Conservation (phyloP, 257 asterid genomes). For the Plantago major region DNA sequence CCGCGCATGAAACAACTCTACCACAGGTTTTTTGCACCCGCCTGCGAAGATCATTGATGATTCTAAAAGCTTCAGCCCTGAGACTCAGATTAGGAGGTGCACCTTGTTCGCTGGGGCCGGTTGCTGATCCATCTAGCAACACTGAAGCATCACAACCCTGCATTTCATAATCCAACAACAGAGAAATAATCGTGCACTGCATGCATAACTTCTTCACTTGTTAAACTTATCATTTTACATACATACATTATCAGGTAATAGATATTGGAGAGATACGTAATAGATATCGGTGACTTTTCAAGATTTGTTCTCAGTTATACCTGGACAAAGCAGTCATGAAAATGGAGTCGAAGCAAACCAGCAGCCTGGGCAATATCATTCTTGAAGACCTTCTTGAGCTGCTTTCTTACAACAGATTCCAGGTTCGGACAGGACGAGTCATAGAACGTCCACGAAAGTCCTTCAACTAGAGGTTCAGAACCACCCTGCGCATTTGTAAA, state of each 20-base stretch:
- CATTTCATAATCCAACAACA: background rate
- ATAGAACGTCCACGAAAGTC: conserved; percentile 49
- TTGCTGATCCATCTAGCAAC: conserved; percentile 39
- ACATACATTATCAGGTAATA: too few species aligned
- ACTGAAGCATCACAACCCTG: conserved; percentile 45
- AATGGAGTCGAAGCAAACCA: conserved; percentile 73
- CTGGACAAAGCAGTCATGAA: conserved; percentile 72
- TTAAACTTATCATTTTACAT: too few species aligned
- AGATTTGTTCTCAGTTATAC: conserved; percentile 5
- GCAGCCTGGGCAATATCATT: conserved; percentile 63
- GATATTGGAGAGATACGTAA: too few species aligned
- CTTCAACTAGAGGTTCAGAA: conserved; percentile 30
- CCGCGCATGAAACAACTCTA: conserved; percentile 42
- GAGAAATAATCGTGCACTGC: too few species aligned
- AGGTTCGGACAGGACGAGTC: conserved; percentile 42
- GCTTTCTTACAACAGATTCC: conserved; percentile 38
- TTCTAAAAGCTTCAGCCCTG: conserved; percentile 35
- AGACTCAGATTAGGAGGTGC: conserved; percentile 46
- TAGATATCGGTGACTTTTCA: background rate
- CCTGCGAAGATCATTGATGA: conserved; percentile 39
- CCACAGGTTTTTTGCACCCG: conserved; percentile 38
- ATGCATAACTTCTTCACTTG: too few species aligned
- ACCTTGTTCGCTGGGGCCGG: conserved; percentile 34
- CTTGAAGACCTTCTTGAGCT: conserved; percentile 38
- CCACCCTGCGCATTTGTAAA: conserved; percentile 17